These are phyloP conservation scores for Esteya vermicola DNA, from an alignment of 2,329 filamentous ascomycete genomes.

Conservation along the genomic window DNA sequence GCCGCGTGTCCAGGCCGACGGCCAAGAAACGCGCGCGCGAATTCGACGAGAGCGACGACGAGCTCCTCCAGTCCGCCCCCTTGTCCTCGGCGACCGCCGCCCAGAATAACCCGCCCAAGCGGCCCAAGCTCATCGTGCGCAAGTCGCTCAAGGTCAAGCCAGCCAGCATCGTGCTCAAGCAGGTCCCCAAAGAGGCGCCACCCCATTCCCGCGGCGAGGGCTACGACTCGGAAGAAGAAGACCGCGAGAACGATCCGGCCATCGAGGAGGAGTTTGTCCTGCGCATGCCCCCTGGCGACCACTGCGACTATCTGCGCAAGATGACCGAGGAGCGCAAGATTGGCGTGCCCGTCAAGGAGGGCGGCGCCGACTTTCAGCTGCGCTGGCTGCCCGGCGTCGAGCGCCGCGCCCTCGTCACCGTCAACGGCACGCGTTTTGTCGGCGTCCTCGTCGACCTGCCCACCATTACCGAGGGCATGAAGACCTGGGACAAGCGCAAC, in stretches of 20 bases:
- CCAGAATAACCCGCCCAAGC: constrained; percentile 22
- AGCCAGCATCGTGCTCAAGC: constrained; percentile 23
- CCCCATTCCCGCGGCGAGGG: constrained; percentile 66
- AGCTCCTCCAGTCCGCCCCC: too few relatives aligned
- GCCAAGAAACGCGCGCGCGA: constrained; percentile 48
- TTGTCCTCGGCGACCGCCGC: constrained; percentile 11
- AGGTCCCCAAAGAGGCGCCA: constrained; percentile 39
- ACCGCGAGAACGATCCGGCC: constrained; percentile 72
- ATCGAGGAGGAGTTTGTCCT: constrained; percentile 85
- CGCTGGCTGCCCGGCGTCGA: constrained; percentile 59
- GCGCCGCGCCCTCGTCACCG: constrained; percentile 56
- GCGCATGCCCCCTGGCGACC: constrained; percentile 73
- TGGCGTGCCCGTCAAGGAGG: constrained; percentile 46
- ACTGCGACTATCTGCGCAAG: constrained; percentile 69
- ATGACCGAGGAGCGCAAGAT: constrained; percentile 66
- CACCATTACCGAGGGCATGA: constrained; percentile 80
- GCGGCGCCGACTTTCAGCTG: constrained; percentile 65
- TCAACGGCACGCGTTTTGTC: constrained; percentile 59
- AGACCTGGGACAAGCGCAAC: constrained; percentile 78
- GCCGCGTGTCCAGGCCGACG: constrained; percentile 43
- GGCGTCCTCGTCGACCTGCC: constrained; percentile 72
- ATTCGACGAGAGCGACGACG: constrained; percentile 35
- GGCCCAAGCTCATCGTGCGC: constrained; percentile 37
- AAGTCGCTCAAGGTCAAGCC: constrained; percentile 29
- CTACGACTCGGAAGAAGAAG: constrained; percentile 92